A percentile compares a stretch with the other conserved stretches of the same genome.
These are phyloP conservation scores for Lepiota venenata DNA, from an alignment of 768 basidiomycete genomes.

Conservation along the genomic window DNA sequence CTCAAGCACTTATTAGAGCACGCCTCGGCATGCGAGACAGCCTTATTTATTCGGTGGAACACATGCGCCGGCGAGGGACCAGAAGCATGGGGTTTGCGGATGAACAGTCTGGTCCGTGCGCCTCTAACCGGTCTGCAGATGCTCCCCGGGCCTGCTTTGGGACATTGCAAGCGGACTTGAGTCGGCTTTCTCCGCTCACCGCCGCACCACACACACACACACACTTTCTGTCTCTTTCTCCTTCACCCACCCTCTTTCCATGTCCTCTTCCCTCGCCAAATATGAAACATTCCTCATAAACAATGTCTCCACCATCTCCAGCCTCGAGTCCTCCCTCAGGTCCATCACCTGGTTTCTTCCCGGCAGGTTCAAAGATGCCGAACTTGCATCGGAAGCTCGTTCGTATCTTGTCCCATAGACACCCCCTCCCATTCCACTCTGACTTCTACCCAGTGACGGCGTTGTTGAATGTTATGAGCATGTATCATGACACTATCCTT, in stretches of 20 bases:
- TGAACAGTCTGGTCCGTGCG: too few relatives aligned
- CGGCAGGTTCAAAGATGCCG: conserved; percentile 96
- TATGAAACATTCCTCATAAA: conserved; percentile 84
- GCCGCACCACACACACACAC: not conserved
- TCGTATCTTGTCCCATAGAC: conserved; percentile 36
- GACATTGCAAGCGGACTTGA: conserved; percentile 14
- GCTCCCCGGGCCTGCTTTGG: too few relatives aligned
- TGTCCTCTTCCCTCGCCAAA: conserved; percentile 62
- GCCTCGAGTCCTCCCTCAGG: conserved; percentile 84
- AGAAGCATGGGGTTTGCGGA: too few relatives aligned
- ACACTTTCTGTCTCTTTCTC: not conserved
- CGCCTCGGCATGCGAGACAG: too few relatives aligned
- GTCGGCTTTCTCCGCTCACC: conserved; percentile 11
- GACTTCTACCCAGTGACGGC: conserved; percentile 65
- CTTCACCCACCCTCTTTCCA: conserved; percentile 21
- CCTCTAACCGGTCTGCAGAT: too few relatives aligned
- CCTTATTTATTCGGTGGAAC: too few relatives aligned
- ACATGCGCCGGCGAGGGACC: too few relatives aligned
- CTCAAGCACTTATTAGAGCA: too few relatives aligned
- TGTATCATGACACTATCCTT: conserved; percentile 96
- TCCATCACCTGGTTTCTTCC: conserved; percentile 96
- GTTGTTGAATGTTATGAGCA: conserved; percentile 79
- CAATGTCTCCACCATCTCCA: conserved; percentile 82
- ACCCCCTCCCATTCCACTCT: conserved; percentile 11
- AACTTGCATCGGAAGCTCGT: conserved; percentile 93